Evolutionary conservation across 2,329 filamentous ascomycete genomes (phyloP).

Genomic region (Periconia macrospinosa): DNA sequence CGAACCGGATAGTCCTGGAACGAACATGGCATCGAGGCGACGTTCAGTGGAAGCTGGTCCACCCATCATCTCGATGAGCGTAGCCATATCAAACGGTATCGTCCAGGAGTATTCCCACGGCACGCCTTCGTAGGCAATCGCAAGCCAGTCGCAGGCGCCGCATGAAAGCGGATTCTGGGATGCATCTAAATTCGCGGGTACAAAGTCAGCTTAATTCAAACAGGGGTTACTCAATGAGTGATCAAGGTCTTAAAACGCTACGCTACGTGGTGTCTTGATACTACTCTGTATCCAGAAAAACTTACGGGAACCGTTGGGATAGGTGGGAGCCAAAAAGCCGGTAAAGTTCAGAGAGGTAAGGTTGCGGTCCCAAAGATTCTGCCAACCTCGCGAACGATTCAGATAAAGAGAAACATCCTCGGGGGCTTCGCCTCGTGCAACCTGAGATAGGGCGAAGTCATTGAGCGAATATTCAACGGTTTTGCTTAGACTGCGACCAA

Average conservation of each 20-base stretch:
- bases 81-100: slow-evolving; percentile 44
- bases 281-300: no score
- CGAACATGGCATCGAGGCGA: slow-evolving; percentile 45
- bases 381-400: slow-evolving; percentile 58
- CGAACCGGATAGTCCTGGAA: slow-evolving; percentile 32
- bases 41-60: slow-evolving; percentile 38
- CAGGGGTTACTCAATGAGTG: no score
- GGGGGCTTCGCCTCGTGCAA: slow-evolving; percentile 54
- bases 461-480: slow-evolving; percentile 41
- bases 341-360: slow-evolving; percentile 52
- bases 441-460: slow-evolving; percentile 59
- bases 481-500: slow-evolving; percentile 33
- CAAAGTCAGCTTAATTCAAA: no score
- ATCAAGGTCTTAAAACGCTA: no score
- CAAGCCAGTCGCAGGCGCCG: slow-evolving; percentile 18
- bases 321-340: slow-evolving; percentile 69
- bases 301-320: slow-evolving; percentile 65
- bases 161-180: slow-evolving; percentile 60
- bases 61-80: slow-evolving; percentile 32
- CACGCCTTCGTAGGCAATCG: slow-evolving; percentile 65
- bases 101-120: slow-evolving; percentile 71
- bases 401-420: slow-evolving; percentile 39
- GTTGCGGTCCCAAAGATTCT: slow-evolving; percentile 59
- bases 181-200: no score
- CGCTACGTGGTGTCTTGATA: no score